phyloP scores from a whole-genome alignment of 768 basidiomycete species.

The Pholiota molesta region DNA sequence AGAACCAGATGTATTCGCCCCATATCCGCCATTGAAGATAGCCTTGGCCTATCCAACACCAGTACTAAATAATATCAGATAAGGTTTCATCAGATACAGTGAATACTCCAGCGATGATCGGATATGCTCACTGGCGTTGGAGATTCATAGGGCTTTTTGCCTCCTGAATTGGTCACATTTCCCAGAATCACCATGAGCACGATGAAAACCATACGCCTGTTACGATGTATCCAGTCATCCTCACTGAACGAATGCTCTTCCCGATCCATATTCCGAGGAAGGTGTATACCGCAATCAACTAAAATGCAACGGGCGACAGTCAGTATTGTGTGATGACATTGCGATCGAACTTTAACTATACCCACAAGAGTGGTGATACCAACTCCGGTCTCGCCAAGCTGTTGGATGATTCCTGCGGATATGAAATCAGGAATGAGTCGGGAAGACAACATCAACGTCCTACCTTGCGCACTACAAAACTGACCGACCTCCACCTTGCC shows the following conservation, averaged over 20 bases:
- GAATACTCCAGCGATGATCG: constrained; percentile 10
- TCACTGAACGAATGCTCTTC: constrained; percentile 27
- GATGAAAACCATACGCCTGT: constrained; percentile 37
- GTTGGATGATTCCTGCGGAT: constrained; percentile 36
- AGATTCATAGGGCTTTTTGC: constrained; percentile 24
- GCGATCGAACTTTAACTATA: background rate
- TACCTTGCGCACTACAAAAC: constrained; percentile 42
- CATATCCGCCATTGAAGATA: constrained; percentile 34
- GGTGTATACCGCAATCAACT: constrained; percentile 44
- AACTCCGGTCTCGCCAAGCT: constrained; percentile 44
- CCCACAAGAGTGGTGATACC: constrained; percentile 44
- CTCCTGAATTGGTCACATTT: constrained; percentile 24
- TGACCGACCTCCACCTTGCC: constrained; percentile 34
- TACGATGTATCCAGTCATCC: constrained; percentile 28
- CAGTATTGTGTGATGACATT: background rate
- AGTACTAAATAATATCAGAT: constrained; percentile 26
- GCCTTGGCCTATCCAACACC: constrained; percentile 46
- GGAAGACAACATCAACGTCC: background rate
- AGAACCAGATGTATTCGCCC: constrained; percentile 50
- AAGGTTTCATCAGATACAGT: background rate
- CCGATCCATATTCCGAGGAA: constrained; percentile 42
- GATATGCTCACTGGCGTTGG: constrained; percentile 35
- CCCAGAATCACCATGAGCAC: constrained; percentile 34
- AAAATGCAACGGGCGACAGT: background rate
- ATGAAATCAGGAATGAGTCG: background rate